Percentiles rank a stretch among this genome's conserved stretches.
Evolutionary conservation across 208 protist genomes (phyloP).

Genomic region (Lotmaria passim): DNA sequence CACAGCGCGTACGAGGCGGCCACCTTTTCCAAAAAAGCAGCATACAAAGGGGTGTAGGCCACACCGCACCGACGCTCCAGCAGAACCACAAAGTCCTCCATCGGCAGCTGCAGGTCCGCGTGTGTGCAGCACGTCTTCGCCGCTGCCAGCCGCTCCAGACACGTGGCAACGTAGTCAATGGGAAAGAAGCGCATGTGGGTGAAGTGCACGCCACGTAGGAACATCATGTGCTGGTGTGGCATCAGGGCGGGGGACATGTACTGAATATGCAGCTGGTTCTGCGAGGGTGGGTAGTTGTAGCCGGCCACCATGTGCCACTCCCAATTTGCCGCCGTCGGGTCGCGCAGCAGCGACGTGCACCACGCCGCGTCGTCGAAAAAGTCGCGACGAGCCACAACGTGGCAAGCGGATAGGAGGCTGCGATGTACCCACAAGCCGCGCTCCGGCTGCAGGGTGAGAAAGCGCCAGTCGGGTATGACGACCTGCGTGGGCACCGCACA

Average conservation of each 20-base stretch:
- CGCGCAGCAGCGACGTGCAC: constrained; percentile 19
- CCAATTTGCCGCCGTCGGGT: not conserved
- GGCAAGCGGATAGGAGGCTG: constrained; percentile 25
- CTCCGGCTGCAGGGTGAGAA: constrained; percentile 46
- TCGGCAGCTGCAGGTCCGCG: constrained; percentile 33
- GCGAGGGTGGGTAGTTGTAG: constrained; percentile 83
- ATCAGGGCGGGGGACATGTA: constrained; percentile 73
- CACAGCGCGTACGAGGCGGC: constrained; percentile 32
- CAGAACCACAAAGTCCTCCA: constrained; percentile 35
- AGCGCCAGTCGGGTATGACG: constrained; percentile 65
- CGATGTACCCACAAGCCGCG: constrained; percentile 36
- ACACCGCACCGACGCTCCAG: constrained; percentile 39
- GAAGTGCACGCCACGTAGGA: constrained; percentile 72
- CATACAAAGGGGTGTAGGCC: constrained; percentile 51
- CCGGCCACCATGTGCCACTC: constrained; percentile 41
- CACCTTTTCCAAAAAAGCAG: constrained; percentile 40
- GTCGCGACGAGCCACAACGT: constrained; percentile 24
- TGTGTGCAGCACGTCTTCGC: not conserved
- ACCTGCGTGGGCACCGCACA: constrained; percentile 48
- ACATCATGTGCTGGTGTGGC: constrained; percentile 73
- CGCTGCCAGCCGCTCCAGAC: constrained; percentile 27
- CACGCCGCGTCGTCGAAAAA: constrained; percentile 35
- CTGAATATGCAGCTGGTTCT: constrained; percentile 85
- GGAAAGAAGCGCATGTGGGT: constrained; percentile 75
- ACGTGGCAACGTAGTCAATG: constrained; percentile 48